Percentiles rank a stretch among this genome's conserved stretches.
Conservation (phyloP, 306 rosid genomes). For the Erythrophleum fordii region DNA sequence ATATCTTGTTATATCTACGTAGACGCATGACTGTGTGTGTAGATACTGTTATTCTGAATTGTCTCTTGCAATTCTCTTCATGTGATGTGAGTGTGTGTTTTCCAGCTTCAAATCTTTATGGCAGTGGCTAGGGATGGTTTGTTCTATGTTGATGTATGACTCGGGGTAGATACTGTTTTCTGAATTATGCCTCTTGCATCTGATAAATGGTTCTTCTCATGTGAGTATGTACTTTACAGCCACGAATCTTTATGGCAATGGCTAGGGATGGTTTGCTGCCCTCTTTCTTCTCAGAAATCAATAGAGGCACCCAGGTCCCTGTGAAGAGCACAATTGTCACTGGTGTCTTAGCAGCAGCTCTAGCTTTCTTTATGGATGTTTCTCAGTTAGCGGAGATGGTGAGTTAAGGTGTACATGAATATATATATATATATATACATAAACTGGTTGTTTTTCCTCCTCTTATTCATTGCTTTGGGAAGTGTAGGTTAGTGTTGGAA, state of each 20-base stretch:
- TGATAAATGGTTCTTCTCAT: constrained; percentile 25
- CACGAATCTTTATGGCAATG: constrained; percentile 72
- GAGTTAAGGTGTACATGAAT: constrained; percentile 39
- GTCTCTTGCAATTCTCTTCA: constrained; percentile 16
- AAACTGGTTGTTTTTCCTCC: background rate
- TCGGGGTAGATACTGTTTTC: background rate
- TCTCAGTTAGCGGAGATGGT: constrained; percentile 84
- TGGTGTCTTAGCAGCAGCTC: constrained; percentile 59
- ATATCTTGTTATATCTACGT: background rate
- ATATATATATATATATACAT: constrained; percentile 28
- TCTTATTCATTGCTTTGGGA: constrained; percentile 15
- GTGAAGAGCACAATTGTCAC: constrained; percentile 58
- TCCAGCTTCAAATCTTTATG: constrained; percentile 67
- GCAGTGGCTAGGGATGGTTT: constrained; percentile 71
- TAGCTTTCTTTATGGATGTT: constrained; percentile 84
- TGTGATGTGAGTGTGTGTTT: constrained; percentile 2
- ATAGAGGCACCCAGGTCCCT: constrained; percentile 47
- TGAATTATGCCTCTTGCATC: constrained; percentile 28
- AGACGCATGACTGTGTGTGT: background rate
- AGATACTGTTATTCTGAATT: constrained; percentile 16
- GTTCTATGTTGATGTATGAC: background rate
- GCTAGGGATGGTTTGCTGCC: constrained; percentile 69
- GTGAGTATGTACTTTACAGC: constrained; percentile 50
- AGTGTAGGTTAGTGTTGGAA: constrained; percentile 75
- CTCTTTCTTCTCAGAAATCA: constrained; percentile 57